A percentile compares a stretch with the other conserved stretches of the same genome.
Conservation (phyloP, 202 grass and related monocot genomes). For the Setaria italica region DNA sequence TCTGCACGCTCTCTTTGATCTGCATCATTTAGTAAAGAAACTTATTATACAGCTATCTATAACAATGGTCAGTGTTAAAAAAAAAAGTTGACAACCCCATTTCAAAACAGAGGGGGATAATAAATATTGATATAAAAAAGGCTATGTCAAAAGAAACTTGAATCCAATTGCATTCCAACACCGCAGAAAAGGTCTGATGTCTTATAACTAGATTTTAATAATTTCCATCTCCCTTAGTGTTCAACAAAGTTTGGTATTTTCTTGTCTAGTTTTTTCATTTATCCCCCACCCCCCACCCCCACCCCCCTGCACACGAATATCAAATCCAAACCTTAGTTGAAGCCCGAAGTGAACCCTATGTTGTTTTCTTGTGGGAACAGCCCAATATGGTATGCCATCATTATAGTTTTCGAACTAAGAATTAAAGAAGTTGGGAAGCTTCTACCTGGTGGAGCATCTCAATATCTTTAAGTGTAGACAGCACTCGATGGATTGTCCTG, state of each 20-base stretch:
- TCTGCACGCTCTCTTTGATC: slow-evolving; percentile 68
- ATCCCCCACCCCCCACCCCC: too few relatives aligned
- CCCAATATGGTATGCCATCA: slow-evolving; percentile 5
- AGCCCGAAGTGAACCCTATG: background rate
- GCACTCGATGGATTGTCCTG: slow-evolving; percentile 65
- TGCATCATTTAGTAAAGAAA: slow-evolving; percentile 44
- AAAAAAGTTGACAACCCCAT: background rate
- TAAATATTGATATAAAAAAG: slow-evolving; percentile 8
- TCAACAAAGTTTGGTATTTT: background rate
- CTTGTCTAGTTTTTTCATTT: background rate
- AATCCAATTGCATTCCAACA: slow-evolving; percentile 11
- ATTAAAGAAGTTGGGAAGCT: slow-evolving; percentile 25
- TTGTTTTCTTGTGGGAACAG: slow-evolving; percentile 22
- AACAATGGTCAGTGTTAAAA: background rate
- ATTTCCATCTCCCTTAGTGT: background rate
- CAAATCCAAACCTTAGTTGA: background rate
- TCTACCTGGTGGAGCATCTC: slow-evolving; percentile 60
- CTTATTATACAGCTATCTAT: background rate
- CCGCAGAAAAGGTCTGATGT: background rate
- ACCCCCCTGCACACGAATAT: background rate
- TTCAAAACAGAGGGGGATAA: background rate
- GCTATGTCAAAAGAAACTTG: background rate
- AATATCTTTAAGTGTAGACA: slow-evolving; percentile 73
- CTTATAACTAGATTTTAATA: slow-evolving; percentile 1
- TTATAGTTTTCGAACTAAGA: background rate